Conservation (phyloP, 495 filamentous ascomycete genomes). For the Zalerion maritima region DNA sequence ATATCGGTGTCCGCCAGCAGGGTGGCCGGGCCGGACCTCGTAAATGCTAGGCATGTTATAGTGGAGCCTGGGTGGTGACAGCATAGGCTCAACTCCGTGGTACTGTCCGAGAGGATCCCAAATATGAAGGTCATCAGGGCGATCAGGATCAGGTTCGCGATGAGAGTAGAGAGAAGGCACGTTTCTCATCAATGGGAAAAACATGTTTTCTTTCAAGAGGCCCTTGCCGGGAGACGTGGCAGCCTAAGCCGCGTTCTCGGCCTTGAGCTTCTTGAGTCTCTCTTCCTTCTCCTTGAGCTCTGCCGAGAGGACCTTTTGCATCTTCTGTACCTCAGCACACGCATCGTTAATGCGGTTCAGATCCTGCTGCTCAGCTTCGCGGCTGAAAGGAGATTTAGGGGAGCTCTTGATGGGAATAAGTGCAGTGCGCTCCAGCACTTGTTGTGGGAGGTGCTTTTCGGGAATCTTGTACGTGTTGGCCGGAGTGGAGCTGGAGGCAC, state of each 20-base stretch:
- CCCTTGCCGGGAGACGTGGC: background rate
- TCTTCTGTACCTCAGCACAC: conserved; percentile 51
- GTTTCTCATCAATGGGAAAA: no score
- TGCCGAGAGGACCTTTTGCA: conserved; percentile 46
- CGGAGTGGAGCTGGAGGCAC: conserved; percentile 1
- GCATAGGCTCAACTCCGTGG: no score
- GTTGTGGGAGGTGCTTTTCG: conserved; percentile 10
- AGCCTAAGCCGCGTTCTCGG: conserved; percentile 10
- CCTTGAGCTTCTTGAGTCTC: conserved; percentile 28
- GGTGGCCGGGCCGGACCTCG: no score
- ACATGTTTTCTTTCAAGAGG: no score
- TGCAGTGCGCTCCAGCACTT: conserved; percentile 45
- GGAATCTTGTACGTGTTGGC: conserved; percentile 2
- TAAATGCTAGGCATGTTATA: no score
- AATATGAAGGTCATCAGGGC: no score
- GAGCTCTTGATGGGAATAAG: conserved; percentile 52
- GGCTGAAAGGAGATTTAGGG: conserved; percentile 56
- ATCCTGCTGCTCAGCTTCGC: conserved; percentile 58
- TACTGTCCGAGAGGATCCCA: no score
- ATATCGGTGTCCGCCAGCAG: no score
- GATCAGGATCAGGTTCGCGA: no score
- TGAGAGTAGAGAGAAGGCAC: no score
- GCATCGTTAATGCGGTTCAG: conserved; percentile 58
- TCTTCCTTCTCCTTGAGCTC: conserved; percentile 47
- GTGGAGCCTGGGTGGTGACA: no score